Percentiles rank a stretch among this genome's conserved stretches.
phyloP scores from a whole-genome alignment of 768 basidiomycete species.

The Postia placenta region DNA sequence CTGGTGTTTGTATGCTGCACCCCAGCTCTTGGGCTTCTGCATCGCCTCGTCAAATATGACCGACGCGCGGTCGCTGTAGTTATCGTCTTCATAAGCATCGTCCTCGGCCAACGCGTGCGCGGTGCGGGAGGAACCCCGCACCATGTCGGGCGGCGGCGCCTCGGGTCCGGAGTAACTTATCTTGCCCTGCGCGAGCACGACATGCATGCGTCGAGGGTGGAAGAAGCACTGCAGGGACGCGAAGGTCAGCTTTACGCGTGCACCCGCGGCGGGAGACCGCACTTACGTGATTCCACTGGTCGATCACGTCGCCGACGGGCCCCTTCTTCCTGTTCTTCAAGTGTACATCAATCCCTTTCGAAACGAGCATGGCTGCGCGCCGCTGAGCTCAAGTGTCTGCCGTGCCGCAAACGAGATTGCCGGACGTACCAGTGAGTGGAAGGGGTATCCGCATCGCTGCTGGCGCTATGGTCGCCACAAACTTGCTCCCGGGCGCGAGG shows the following conservation, averaged over 20 bases:
- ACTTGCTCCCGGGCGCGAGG: neutral
- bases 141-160: constrained; percentile 7
- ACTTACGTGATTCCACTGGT: constrained; percentile 45
- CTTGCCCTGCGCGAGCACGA: constrained; percentile 12
- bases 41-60: neutral
- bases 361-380: constrained; percentile 1
- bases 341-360: constrained; percentile 2
- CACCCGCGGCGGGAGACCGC: neutral
- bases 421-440: neutral
- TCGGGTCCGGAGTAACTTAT: constrained; percentile 10
- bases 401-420: neutral
- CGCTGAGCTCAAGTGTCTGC: neutral
- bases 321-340: constrained; percentile 8
- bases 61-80: neutral
- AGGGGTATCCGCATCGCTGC: constrained; percentile 1
- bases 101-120: neutral
- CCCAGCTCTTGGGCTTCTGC: neutral
- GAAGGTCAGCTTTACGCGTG: neutral
- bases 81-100: neutral
- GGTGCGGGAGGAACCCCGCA: neutral
- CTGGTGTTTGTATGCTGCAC: neutral
- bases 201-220: constrained; percentile 12
- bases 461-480: constrained; percentile 3
- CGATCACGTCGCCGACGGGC: constrained; percentile 36
- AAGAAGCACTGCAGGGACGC: constrained; percentile 11